A percentile compares a stretch with the other conserved stretches of the same genome.
These are phyloP conservation scores for Pseudocercospora crystallina DNA, from an alignment of 2,329 filamentous ascomycete genomes.

Conservation along the genomic window DNA sequence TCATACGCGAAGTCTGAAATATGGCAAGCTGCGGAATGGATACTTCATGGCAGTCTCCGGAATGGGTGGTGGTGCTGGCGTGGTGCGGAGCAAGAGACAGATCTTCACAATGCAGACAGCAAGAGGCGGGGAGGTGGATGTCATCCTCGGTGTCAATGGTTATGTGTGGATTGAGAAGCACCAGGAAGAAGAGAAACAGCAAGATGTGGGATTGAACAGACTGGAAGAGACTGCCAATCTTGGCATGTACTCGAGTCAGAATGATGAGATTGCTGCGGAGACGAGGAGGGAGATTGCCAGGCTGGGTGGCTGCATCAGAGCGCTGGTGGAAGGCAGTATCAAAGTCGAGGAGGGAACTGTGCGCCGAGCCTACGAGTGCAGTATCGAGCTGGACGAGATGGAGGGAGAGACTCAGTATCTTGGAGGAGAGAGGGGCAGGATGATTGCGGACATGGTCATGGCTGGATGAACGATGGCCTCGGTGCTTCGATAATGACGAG, in stretches of 20 bases:
- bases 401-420: conserved; percentile 53
- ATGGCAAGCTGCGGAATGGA: conserved; percentile 93
- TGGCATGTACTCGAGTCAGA: conserved; percentile 91
- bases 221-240: conserved; percentile 84
- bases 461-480: conserved; percentile 3
- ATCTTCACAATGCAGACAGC: conserved; percentile 74
- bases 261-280: conserved; percentile 74
- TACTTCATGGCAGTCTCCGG: conserved; percentile 81
- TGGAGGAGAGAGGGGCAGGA: conserved; percentile 39
- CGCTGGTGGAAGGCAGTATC: conserved; percentile 77
- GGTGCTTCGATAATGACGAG: neutral
- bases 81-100: conserved; percentile 80
- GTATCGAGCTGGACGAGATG: conserved; percentile 69
- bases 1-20: conserved; percentile 87
- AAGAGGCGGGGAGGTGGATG: conserved; percentile 69
- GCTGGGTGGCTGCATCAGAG: conserved; percentile 75
- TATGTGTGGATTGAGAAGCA: conserved; percentile 91
- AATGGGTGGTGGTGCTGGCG: conserved; percentile 73
- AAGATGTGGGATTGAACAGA: conserved; percentile 69
- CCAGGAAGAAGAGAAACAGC: conserved; percentile 58
- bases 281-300: conserved; percentile 87
- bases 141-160: conserved; percentile 91
- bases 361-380: conserved; percentile 75
- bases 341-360: conserved; percentile 90
- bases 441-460: conserved; percentile 38